These are phyloP conservation scores for Trichosanthes cucumerina DNA, from an alignment of 306 rosid species.

Conservation along the genomic window DNA sequence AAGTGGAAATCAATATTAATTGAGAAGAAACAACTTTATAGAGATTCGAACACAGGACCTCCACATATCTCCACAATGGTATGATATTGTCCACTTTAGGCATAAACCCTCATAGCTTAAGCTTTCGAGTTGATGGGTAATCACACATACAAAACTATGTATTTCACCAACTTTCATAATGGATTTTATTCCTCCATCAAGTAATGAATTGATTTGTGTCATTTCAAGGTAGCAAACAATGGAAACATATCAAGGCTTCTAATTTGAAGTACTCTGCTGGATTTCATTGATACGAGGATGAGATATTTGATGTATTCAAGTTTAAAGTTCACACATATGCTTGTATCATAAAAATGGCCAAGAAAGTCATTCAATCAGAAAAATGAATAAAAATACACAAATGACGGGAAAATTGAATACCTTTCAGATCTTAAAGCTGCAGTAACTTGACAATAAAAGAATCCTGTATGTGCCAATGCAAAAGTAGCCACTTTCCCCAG, in stretches of 20 bases:
- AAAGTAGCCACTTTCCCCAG: constrained; percentile 68
- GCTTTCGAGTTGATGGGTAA: too few relatives aligned
- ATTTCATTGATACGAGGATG: not conserved
- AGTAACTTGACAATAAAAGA: constrained; percentile 63
- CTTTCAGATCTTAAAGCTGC: constrained; percentile 29
- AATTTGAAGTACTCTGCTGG: not conserved
- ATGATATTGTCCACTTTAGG: too few relatives aligned
- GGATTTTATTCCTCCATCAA: not conserved
- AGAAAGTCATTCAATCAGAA: not conserved
- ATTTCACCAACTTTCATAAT: not conserved
- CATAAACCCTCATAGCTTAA: too few relatives aligned
- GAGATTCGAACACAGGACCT: too few relatives aligned
- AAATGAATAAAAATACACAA: constrained; percentile 38
- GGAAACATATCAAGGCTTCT: not conserved
- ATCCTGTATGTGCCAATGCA: constrained; percentile 65
- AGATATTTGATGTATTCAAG: not conserved
- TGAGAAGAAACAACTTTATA: too few relatives aligned
- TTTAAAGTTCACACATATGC: not conserved
- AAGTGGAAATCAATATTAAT: too few relatives aligned
- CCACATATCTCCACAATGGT: too few relatives aligned
- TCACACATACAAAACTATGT: not conserved
- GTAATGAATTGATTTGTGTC: not conserved
- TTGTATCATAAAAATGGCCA: not conserved
- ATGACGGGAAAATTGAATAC: constrained; percentile 23
- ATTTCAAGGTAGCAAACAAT: not conserved